phyloP scores from a whole-genome alignment of 148 eudicot species.

The Vaccinium vitisidaea region DNA sequence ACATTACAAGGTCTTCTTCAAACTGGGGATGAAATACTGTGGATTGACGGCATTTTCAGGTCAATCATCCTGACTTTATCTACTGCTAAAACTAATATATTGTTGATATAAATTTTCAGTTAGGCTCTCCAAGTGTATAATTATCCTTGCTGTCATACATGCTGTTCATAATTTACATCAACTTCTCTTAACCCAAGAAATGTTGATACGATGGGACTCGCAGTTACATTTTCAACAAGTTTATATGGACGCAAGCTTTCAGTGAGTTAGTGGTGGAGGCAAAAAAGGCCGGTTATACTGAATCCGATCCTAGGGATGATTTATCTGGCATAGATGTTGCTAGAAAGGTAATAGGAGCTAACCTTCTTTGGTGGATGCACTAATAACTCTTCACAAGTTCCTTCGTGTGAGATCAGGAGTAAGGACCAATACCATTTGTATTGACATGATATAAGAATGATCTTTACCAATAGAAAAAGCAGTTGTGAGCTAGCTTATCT shows the following conservation, averaged over 20 bases:
- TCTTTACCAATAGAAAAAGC: background rate
- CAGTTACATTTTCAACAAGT: constrained; percentile 96
- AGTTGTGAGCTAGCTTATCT: background rate
- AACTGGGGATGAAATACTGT: constrained; percentile 91
- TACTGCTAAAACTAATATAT: background rate
- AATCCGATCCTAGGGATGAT: constrained; percentile 99
- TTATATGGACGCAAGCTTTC: constrained; percentile 51
- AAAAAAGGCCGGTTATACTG: constrained; percentile 87
- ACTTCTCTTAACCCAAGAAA: background rate
- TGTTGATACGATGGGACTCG: constrained; percentile 77
- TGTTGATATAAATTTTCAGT: background rate
- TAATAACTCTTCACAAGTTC: background rate
- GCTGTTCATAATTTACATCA: background rate
- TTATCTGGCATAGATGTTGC: constrained; percentile 97
- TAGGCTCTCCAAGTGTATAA: background rate
- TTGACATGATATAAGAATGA: background rate
- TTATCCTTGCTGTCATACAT: too few relatives aligned
- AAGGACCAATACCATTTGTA: background rate
- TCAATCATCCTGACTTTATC: constrained; percentile 22
- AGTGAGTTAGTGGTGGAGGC: constrained; percentile 88
- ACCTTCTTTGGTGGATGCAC: background rate
- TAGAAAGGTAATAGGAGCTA: constrained; percentile 62
- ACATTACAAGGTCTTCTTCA: constrained; percentile 88
- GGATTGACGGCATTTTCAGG: constrained; percentile 96
- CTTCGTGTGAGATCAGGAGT: background rate